Evolutionary conservation across 306 rosid genomes (phyloP).

Genomic region (Oxytropis ochrocephala): DNA sequence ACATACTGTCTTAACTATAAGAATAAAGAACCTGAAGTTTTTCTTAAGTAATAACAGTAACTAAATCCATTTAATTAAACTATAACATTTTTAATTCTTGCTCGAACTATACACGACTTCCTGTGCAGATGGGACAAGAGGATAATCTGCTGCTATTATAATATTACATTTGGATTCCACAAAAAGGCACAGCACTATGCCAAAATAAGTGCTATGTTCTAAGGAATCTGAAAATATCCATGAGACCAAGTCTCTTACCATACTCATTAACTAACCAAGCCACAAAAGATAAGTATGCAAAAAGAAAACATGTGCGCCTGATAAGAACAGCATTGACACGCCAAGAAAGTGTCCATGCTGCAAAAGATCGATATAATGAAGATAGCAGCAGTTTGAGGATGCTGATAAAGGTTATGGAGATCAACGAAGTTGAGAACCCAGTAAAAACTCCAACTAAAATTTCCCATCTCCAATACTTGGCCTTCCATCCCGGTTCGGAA

Average conservation of each 20-base stretch:
- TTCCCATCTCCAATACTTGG: constrained; percentile 66
- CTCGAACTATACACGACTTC: constrained; percentile 30
- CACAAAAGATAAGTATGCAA: constrained; percentile 53
- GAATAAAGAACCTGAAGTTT: background rate
- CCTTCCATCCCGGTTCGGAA: constrained; percentile 29
- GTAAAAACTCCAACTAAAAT: constrained; percentile 46
- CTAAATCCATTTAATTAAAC: background rate
- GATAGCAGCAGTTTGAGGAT: constrained; percentile 40
- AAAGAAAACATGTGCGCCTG: constrained; percentile 46
- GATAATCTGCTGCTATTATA: constrained; percentile 14
- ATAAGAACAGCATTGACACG: constrained; percentile 24
- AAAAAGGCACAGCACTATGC: constrained; percentile 11
- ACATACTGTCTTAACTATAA: background rate
- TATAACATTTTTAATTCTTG: background rate
- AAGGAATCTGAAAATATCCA: constrained; percentile 38
- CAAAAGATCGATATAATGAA: constrained; percentile 27
- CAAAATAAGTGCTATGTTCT: constrained; percentile 29
- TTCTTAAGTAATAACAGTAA: background rate
- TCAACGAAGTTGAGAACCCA: constrained; percentile 67
- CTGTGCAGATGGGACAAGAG: constrained; percentile 6
- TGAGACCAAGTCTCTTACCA: constrained; percentile 57
- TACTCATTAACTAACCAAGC: constrained; percentile 62
- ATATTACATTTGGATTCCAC: background rate
- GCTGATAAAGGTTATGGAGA: constrained; percentile 47
- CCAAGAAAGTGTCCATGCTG: constrained; percentile 19